phyloP scores from a whole-genome alignment of 371 early-diverging fungal species.

The Dipsacomyces acuminosporus region DNA sequence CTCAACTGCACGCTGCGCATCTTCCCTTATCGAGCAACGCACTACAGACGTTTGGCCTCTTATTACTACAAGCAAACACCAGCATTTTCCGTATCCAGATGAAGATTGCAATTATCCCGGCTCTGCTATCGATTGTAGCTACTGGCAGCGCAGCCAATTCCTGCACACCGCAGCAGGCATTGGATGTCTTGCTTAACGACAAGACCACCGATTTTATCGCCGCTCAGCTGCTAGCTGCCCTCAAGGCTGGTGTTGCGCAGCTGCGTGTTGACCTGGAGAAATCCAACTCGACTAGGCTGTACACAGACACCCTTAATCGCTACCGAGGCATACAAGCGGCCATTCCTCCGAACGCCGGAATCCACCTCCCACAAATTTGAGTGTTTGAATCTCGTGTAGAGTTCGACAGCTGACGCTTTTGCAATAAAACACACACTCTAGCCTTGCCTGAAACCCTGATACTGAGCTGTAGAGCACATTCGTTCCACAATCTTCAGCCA shows the following conservation, averaged over 20 bases:
- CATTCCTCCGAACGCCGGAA: conserved; percentile 12
- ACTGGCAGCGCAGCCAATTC: conserved; percentile 10
- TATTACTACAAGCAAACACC: too few species aligned
- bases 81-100: background rate
- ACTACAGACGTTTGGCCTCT: too few species aligned
- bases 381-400: background rate
- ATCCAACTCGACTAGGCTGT: conserved; percentile 7
- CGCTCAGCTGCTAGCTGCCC: conserved; percentile 11
- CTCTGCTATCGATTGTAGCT: background rate
- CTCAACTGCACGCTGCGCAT: too few species aligned
- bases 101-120: conserved; percentile 6
- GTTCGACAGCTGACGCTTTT: too few species aligned
- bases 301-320: conserved; percentile 5
- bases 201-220: conserved; percentile 11
- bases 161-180: conserved; percentile 27
- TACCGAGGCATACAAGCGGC: conserved; percentile 9
- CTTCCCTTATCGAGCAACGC: too few species aligned
- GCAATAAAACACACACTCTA: too few species aligned
- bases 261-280: conserved; percentile 5
- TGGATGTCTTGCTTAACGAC: conserved; percentile 21
- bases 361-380: conserved; percentile 13
- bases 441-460: too few species aligned
- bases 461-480: too few species aligned
- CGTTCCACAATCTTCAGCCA: too few species aligned
- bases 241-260: conserved; percentile 5